Evolutionary conservation across 2,329 filamentous ascomycete genomes (phyloP).

Genomic region (Venturia pyrina): DNA sequence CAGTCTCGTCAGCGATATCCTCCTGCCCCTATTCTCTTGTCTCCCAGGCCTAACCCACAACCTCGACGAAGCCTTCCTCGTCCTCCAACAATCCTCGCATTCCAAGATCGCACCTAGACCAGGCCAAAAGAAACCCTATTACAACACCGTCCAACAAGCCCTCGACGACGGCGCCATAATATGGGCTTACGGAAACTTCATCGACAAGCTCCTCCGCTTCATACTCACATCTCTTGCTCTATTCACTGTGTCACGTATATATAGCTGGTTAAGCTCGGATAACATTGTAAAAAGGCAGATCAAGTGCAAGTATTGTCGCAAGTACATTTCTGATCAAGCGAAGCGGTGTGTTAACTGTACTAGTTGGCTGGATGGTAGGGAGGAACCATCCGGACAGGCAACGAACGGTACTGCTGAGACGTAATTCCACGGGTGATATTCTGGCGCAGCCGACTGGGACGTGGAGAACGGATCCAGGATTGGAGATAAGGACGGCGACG

Average conservation of each 20-base stretch:
- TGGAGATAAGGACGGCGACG: background rate
- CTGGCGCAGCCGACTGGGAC: background rate
- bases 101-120: background rate
- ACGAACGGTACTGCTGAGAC: conserved; percentile 2
- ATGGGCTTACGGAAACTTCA: conserved; percentile 56
- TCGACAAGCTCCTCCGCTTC: conserved; percentile 58
- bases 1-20: conserved; percentile 59
- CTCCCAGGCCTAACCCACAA: conserved; percentile 61
- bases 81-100: conserved; percentile 44
- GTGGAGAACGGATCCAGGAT: background rate
- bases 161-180: conserved; percentile 62
- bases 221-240: conserved; percentile 54
- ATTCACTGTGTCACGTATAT: conserved; percentile 53
- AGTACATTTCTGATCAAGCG: conserved; percentile 54
- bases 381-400: conserved; percentile 25
- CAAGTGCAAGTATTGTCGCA: conserved; percentile 59
- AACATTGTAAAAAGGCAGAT: conserved; percentile 61
- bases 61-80: conserved; percentile 64
- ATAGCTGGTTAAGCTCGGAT: conserved; percentile 51
- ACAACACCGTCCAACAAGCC: conserved; percentile 61
- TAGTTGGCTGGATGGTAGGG: conserved; percentile 47
- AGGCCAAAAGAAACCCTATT: conserved; percentile 36
- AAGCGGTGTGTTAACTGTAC: conserved; percentile 47
- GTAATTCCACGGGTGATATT: background rate
- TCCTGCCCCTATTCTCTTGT: conserved; percentile 60